Evolutionary conservation across 768 basidiomycete species (phyloP).

Genomic region (Leucosporidium yakuticum): DNA sequence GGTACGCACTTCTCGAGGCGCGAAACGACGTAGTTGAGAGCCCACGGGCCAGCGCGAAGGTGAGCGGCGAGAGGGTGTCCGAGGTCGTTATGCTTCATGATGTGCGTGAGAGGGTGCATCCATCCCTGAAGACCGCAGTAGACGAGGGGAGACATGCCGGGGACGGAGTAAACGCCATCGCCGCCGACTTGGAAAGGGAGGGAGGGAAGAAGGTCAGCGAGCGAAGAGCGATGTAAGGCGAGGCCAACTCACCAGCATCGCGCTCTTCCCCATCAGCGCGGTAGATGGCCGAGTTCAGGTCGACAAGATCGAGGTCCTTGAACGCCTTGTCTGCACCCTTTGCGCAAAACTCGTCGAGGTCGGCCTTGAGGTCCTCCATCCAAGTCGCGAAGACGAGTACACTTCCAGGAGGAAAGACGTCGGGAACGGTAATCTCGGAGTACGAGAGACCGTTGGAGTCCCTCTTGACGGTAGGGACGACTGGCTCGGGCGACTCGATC

Average conservation of each 20-base stretch:
- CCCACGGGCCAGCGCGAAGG: slow-evolving; percentile 82
- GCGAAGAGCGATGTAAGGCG: background rate
- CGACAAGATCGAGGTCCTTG: slow-evolving; percentile 66
- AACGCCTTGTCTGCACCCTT: slow-evolving; percentile 69
- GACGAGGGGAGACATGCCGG: slow-evolving; percentile 63
- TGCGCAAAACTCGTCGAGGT: slow-evolving; percentile 67
- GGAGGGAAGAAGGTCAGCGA: background rate
- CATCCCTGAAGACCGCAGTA: slow-evolving; percentile 97
- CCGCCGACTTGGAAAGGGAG: slow-evolving; percentile 49
- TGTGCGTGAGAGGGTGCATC: slow-evolving; percentile 79
- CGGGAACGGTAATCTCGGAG: slow-evolving; percentile 74
- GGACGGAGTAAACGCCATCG: slow-evolving; percentile 76
- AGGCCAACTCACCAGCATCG: slow-evolving; percentile 54
- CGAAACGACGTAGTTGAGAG: slow-evolving; percentile 74
- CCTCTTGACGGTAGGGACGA: slow-evolving; percentile 6
- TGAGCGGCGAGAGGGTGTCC: slow-evolving; percentile 87
- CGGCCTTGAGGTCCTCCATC: slow-evolving; percentile 62
- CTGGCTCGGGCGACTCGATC: slow-evolving; percentile 4
- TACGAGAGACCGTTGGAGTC: slow-evolving; percentile 51
- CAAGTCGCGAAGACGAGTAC: slow-evolving; percentile 88
- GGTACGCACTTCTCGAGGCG: slow-evolving; percentile 63
- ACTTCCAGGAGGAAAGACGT: slow-evolving; percentile 89
- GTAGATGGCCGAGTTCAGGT: slow-evolving; percentile 80
- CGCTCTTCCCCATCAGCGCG: slow-evolving; percentile 85
- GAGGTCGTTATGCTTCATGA: slow-evolving; percentile 86